Evolutionary conservation across 2,329 filamentous ascomycete genomes (phyloP), one percentile per base, ranked within the genome.

Genomic region (Endocalyx cinctus): DNA sequence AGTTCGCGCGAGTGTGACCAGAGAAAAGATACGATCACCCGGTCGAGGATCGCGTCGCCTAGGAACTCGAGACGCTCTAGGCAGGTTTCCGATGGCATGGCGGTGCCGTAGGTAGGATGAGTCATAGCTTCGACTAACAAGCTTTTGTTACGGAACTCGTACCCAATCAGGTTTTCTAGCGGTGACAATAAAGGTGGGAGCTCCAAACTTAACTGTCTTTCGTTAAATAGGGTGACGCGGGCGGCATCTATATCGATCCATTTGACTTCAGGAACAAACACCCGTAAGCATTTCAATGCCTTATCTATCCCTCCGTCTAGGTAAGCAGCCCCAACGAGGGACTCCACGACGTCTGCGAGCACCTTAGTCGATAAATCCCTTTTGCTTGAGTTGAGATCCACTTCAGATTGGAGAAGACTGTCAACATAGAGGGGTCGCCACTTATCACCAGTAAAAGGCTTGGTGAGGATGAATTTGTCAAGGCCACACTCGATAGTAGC

Each of bases 301-400:
- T 77, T 81, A 0, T 63, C 29, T 11, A 84, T 62, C 0, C 84
- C 84, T 1, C 85, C 84, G 33, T 85, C 74, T 1, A 84, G 40
- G 47, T 75, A 88, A 0, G 84, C 74, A 1, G 80, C 84, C 1
- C 87, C 90, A 14, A 96, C 82, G 0, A 96, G 66, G 0, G 89
- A 77, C 43, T 97, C 90, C 1, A 95, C 73, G 0, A 96, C 81
- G 49, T 97, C 90, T 4, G 90, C 90, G 6, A 96, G 71, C 1
- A 77, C 77, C 54, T 97, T 97, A 2, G 79, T 83, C 0, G 86
- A 34, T 39, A 50, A 17, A 31, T 20, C 5, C 50, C 35, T 25
- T 33, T 31, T 40, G 15, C 20, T 13, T 4, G 23, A 8, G n/a
- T n/a, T 23, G 5, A 17, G 7, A 4, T 34, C 30, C 4, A 26